Evolutionary conservation across 345 rosid genomes (phyloP).

Genomic region (Gossypium australe): DNA sequence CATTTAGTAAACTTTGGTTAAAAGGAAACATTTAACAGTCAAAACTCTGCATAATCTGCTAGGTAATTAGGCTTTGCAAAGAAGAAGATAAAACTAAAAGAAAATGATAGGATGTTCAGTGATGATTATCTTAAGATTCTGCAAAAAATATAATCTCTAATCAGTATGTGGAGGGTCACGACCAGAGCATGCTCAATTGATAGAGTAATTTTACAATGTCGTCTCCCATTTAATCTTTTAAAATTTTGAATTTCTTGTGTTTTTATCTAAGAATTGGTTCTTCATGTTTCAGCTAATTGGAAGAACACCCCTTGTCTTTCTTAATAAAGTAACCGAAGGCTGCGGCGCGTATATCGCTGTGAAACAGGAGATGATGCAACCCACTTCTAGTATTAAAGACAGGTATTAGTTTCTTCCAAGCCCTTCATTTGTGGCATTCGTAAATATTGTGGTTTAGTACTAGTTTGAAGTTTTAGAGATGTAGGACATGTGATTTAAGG

Average conservation of each 20-base stretch:
- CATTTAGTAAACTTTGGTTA: too few species aligned
- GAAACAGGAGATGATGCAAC: conserved; percentile 94
- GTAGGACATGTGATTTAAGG: not conserved
- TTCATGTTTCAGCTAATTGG: conserved; percentile 61
- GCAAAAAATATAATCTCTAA: too few species aligned
- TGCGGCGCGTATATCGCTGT: conserved; percentile 90
- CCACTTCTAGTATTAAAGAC: conserved; percentile 93
- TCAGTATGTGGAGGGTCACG: too few species aligned
- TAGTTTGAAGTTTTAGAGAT: not conserved
- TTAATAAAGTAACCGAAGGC: conserved; percentile 81
- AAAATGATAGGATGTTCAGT: not conserved
- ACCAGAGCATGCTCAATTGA: too few species aligned
- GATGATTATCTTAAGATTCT: not conserved
- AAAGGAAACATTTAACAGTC: not conserved
- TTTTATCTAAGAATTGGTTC: not conserved
- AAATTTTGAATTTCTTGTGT: not conserved
- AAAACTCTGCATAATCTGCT: not conserved
- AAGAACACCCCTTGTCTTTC: conserved; percentile 73
- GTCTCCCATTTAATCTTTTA: not conserved
- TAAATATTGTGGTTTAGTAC: not conserved
- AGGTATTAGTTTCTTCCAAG: conserved; percentile 35
- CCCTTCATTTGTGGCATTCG: not conserved
- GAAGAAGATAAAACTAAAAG: not conserved
- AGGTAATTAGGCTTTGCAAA: not conserved
- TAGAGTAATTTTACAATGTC: too few species aligned